These are phyloP conservation scores for Xerocomus nothofagi DNA, from an alignment of 1,284 basidiomycete genomes.

Conservation along the genomic window DNA sequence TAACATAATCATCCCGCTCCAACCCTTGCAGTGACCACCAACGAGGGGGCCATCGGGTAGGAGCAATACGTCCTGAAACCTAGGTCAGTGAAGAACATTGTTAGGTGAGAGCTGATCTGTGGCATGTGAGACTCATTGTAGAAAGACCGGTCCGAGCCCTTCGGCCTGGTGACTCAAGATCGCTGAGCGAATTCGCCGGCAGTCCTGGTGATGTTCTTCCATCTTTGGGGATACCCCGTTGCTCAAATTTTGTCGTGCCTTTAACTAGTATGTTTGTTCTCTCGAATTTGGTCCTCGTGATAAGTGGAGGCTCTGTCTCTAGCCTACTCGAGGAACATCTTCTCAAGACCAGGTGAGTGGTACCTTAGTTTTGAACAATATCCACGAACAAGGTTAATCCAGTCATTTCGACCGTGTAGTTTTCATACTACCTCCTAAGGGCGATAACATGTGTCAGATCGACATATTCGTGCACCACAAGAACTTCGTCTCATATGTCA, in stretches of 20 bases:
- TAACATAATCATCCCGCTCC: not conserved
- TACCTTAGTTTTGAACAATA: not conserved
- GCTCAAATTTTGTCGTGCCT: not conserved
- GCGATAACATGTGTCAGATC: not conserved
- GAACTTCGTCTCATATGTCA: not conserved
- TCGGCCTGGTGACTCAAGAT: not conserved
- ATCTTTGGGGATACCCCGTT: not conserved
- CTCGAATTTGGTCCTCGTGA: not conserved
- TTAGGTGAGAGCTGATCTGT: not conserved
- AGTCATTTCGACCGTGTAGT: not conserved
- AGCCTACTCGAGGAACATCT: not conserved
- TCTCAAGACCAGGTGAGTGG: not conserved
- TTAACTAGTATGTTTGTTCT: not conserved
- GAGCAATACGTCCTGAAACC: not conserved
- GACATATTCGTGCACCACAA: not conserved
- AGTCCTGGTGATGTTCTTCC: not conserved
- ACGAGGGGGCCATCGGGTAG: not conserved
- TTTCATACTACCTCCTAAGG: not conserved
- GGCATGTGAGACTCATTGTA: not conserved
- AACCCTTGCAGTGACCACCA: not conserved
- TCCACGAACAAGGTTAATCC: not conserved
- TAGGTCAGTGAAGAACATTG: not conserved
- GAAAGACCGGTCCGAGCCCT: not conserved
- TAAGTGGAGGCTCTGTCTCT: not conserved
- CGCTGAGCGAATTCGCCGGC: not conserved